Percentiles rank a stretch among this genome's conserved stretches.
These are phyloP conservation scores for Fusarium nematophilum DNA, from an alignment of 2,329 filamentous ascomycete genomes.

Conservation along the genomic window DNA sequence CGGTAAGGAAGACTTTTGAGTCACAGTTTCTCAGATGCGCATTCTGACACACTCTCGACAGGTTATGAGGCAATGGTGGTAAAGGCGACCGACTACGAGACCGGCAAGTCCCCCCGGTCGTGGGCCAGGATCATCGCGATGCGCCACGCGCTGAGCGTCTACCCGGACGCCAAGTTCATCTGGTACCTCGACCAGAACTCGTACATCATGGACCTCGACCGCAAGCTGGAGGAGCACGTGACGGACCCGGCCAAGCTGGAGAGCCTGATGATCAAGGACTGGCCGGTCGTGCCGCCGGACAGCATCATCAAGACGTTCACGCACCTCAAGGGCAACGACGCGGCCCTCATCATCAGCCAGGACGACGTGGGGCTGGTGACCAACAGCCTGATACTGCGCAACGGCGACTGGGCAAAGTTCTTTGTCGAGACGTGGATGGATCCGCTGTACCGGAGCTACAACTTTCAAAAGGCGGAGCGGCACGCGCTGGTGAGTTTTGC, in stretches of 20 bases:
- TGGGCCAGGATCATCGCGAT: slow-evolving; percentile 87
- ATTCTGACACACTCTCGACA: slow-evolving; percentile 51
- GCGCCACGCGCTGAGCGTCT: slow-evolving; percentile 86
- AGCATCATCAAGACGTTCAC: slow-evolving; percentile 96
- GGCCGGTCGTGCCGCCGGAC: slow-evolving; percentile 90
- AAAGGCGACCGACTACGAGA: slow-evolving; percentile 79
- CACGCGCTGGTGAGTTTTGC: slow-evolving; percentile 82
- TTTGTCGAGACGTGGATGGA: slow-evolving; percentile 97
- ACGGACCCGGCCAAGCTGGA: slow-evolving; percentile 76
- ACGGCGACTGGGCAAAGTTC: slow-evolving; percentile 91
- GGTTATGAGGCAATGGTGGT: slow-evolving; percentile 90
- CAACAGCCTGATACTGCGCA: slow-evolving; percentile 82
- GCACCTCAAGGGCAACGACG: slow-evolving; percentile 79
- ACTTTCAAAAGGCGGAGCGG: slow-evolving; percentile 93
- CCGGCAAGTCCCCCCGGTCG: slow-evolving; percentile 67
- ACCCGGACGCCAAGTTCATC: slow-evolving; percentile 81
- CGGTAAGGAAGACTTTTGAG: slow-evolving; percentile 65
- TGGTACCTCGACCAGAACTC: slow-evolving; percentile 90
- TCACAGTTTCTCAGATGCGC: neutral
- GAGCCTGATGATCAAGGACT: slow-evolving; percentile 83
- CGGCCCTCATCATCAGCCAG: slow-evolving; percentile 86
- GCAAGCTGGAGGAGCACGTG: slow-evolving; percentile 77
- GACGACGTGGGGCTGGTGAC: slow-evolving; percentile 82
- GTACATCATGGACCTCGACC: slow-evolving; percentile 85
- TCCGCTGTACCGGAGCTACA: slow-evolving; percentile 91